These are phyloP conservation scores for Tagetes patula DNA, from an alignment of 129 eudicot genomes.

Conservation along the genomic window DNA sequence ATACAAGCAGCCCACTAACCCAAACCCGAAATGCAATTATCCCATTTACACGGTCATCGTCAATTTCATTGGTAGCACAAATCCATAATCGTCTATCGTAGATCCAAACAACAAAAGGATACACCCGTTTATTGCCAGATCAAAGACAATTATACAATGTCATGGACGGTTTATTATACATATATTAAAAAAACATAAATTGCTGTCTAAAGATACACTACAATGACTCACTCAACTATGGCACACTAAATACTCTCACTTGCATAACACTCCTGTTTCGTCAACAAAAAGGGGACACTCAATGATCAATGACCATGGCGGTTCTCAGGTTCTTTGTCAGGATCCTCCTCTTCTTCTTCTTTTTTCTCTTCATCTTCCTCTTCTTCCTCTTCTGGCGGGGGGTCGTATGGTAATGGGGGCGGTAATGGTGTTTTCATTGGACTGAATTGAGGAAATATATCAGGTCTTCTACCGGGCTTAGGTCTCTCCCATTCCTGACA, in stretches of 20 bases:
- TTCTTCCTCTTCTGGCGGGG: conserved; percentile 59
- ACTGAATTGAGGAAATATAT: conserved; percentile 77
- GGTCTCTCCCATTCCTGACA: conserved; percentile 80
- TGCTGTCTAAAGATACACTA: conserved; percentile 6
- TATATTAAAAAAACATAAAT: background rate
- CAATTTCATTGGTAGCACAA: too few relatives aligned
- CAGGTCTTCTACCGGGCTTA: conserved; percentile 73
- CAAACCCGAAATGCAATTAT: too few relatives aligned
- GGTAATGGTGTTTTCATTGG: conserved; percentile 91
- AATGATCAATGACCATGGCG: background rate
- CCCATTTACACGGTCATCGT: too few relatives aligned
- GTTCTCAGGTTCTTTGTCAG: conserved; percentile 40
- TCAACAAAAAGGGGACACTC: background rate
- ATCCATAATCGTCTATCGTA: too few relatives aligned
- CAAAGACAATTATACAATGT: background rate
- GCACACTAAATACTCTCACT: conserved; percentile 14
- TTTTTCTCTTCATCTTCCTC: conserved; percentile 49
- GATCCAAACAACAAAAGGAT: background rate
- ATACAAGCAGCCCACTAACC: too few relatives aligned
- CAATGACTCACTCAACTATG: conserved; percentile 8
- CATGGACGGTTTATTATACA: background rate
- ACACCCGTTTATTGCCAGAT: background rate
- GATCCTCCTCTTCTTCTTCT: conserved; percentile 52
- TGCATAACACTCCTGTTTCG: background rate
- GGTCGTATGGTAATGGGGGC: conserved; percentile 69